phyloP scores from a whole-genome alignment of 2,329 filamentous ascomycete genomes.

The Trichoderma koningiopsis region DNA sequence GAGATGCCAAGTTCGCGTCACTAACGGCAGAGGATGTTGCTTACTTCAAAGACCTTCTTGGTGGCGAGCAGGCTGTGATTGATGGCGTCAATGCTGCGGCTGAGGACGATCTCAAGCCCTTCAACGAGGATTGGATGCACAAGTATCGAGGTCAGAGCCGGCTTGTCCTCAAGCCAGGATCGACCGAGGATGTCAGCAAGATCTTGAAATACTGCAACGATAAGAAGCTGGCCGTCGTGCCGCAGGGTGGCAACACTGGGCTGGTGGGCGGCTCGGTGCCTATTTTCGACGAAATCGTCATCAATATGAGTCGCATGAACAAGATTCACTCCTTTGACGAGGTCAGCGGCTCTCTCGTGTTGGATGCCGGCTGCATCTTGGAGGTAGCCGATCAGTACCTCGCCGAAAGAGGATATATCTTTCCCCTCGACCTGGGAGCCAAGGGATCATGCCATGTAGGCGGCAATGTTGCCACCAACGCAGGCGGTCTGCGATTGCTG shows the following conservation, averaged over 20 bases:
- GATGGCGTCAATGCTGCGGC: slow-evolving; percentile 69
- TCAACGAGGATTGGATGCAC: slow-evolving; percentile 98
- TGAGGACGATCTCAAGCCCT: slow-evolving; percentile 78
- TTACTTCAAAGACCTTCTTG: slow-evolving; percentile 80
- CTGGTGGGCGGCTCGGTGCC: slow-evolving; percentile 94
- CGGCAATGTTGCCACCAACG: slow-evolving; percentile 94
- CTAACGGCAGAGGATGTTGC: slow-evolving; percentile 78
- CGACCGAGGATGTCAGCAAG: slow-evolving; percentile 85
- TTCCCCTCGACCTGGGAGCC: slow-evolving; percentile 94
- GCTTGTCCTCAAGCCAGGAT: slow-evolving; percentile 82
- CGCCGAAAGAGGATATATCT: slow-evolving; percentile 81
- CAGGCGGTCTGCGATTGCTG: slow-evolving; percentile 84
- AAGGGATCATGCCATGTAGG: slow-evolving; percentile 97
- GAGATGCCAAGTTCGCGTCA: slow-evolving; percentile 73
- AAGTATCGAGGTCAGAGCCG: slow-evolving; percentile 92
- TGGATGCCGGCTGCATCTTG: slow-evolving; percentile 87
- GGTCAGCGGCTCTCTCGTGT: slow-evolving; percentile 85
- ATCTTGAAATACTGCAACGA: slow-evolving; percentile 95
- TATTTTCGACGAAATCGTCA: slow-evolving; percentile 96
- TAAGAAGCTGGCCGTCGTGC: slow-evolving; percentile 87
- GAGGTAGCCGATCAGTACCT: slow-evolving; percentile 87
- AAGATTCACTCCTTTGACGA: slow-evolving; percentile 89
- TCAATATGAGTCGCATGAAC: slow-evolving; percentile 91
- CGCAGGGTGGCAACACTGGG: slow-evolving; percentile 95
- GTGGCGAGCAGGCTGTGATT: slow-evolving; percentile 71